Evolutionary conservation across 2,329 filamentous ascomycete genomes (phyloP).

Genomic region (Septoria linicola): DNA sequence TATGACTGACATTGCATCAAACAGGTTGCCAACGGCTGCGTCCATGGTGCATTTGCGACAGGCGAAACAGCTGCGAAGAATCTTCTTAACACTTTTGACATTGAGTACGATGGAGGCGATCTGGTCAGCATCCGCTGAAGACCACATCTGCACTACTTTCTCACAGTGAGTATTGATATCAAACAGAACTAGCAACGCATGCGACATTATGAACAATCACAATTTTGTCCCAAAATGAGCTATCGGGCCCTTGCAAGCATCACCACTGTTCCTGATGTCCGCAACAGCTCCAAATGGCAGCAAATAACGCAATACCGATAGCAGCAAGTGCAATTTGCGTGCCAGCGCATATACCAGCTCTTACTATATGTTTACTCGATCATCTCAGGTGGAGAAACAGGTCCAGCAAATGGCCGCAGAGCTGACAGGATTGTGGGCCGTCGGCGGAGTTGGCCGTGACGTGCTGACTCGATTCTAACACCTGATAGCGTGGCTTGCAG

Average conservation of each 20-base stretch:
- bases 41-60: constrained; percentile 48
- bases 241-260: no score
- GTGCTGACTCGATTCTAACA: constrained; percentile 9
- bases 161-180: background rate
- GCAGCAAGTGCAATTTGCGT: background rate
- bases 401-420: constrained; percentile 2
- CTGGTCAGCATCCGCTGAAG: constrained; percentile 22
- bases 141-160: background rate
- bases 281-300: no score
- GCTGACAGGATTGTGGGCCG: background rate
- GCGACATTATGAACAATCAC: background rate
- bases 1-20: no score
- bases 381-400: constrained; percentile 6
- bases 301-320: no score
- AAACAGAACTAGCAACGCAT: background rate
- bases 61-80: constrained; percentile 46
- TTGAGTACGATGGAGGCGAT: constrained; percentile 38
- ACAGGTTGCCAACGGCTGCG: constrained; percentile 47
- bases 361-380: constrained; percentile 9
- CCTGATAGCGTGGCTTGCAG: constrained; percentile 10
- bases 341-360: background rate
- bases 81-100: constrained; percentile 40
- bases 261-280: no score
- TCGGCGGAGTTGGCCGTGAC: constrained; percentile 10
- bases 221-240: background rate